Percentiles rank a stretch among this genome's conserved stretches.
These are phyloP conservation scores for Akanthomyces lecanii DNA, from an alignment of 2,329 filamentous ascomycete species.

Conservation along the genomic window DNA sequence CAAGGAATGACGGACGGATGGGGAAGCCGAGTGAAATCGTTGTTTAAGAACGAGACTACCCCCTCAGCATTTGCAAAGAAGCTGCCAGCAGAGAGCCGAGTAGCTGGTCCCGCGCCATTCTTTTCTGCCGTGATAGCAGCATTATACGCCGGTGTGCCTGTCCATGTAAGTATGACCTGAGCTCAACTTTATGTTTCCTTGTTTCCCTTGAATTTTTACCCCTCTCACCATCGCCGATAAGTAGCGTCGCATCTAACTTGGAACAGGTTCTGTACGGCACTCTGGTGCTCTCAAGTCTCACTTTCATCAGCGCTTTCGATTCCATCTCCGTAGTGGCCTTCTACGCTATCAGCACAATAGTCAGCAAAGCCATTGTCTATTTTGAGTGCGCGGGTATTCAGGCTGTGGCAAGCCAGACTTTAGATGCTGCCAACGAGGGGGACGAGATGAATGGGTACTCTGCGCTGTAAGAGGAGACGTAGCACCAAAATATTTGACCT, in stretches of 20 bases:
- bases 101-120: conserved; percentile 1
- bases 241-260: not conserved
- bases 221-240: not conserved
- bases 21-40: not conserved
- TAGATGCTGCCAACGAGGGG: not conserved
- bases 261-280: conserved; percentile 1
- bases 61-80: not conserved
- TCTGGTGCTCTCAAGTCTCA: conserved; percentile 9
- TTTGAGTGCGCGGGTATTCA: conserved; percentile 7
- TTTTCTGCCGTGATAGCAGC: conserved; percentile 6
- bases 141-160: not conserved
- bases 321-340: conserved; percentile 2
- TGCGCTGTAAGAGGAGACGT: not conserved
- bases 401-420: not conserved
- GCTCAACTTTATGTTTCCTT: not conserved
- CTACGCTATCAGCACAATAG: conserved; percentile 3
- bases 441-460: not conserved
- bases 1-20: not conserved
- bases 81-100: not conserved
- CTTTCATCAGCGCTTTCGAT: conserved; percentile 13
- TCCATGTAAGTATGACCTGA: not conserved
- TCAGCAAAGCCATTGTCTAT: conserved; percentile 1
- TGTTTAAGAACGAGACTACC: not conserved
- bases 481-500: too few relatives aligned
- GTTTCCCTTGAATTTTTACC: not conserved